Evolutionary conservation across 2,329 filamentous ascomycete species (phyloP).

Genomic region (Penicillium sp.): DNA sequence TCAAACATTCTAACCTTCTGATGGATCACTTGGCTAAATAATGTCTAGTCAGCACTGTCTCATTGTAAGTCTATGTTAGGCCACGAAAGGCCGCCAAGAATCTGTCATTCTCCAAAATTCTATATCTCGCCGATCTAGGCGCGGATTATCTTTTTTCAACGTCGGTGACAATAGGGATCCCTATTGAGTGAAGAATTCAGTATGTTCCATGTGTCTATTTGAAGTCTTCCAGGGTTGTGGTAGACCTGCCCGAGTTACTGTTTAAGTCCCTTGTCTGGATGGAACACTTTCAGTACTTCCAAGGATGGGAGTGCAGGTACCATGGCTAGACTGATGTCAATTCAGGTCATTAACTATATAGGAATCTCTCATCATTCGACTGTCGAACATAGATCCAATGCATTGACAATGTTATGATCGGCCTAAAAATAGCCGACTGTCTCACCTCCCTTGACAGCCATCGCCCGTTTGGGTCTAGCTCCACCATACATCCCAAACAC

Average conservation of each 20-base stretch:
- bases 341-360: background rate
- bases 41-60: background rate
- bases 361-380: no score
- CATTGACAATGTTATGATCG: background rate
- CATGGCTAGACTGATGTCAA: background rate
- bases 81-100: background rate
- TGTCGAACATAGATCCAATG: background rate
- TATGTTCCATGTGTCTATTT: background rate
- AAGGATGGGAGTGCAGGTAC: background rate
- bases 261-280: background rate
- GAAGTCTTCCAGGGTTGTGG: background rate
- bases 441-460: constrained; percentile 15
- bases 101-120: background rate
- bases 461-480: constrained; percentile 21
- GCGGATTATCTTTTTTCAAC: background rate
- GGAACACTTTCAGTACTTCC: background rate
- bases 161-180: no score
- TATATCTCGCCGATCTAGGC: background rate
- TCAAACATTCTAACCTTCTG: no score
- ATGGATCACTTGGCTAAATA: background rate
- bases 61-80: background rate
- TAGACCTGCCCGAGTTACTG: background rate
- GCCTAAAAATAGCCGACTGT: constrained; percentile 25
- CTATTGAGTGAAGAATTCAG: no score
- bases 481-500: constrained; percentile 19